A percentile compares a stretch with the other conserved stretches of the same genome.
These are phyloP conservation scores for Saturnispora galanensis DNA, from an alignment of 805 yeast species.

Conservation along the genomic window DNA sequence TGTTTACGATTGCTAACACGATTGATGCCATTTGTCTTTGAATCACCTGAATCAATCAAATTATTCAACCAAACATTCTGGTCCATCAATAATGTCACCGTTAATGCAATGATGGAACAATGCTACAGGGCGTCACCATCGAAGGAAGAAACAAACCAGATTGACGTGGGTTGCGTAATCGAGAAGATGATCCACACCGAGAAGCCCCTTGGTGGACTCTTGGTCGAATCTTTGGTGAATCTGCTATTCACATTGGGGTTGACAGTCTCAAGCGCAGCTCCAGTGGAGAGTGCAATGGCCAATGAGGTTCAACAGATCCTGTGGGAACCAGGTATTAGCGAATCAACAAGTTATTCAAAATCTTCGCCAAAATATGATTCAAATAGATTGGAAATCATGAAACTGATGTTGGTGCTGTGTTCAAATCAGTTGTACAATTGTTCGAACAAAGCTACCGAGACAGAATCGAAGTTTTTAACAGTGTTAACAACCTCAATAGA, in stretches of 20 bases:
- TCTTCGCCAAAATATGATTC: conserved; percentile 41
- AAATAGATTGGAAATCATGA: conserved; percentile 58
- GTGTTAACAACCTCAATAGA: conserved; percentile 42
- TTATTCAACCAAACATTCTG: conserved; percentile 31
- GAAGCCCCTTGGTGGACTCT: conserved; percentile 29
- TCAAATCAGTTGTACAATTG: conserved; percentile 51
- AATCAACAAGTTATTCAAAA: conserved; percentile 18
- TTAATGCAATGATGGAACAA: not conserved
- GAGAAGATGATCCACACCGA: not conserved
- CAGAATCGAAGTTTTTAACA: conserved; percentile 56
- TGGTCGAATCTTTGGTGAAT: conserved; percentile 31
- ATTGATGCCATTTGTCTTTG: conserved; percentile 59
- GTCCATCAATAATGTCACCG: conserved; percentile 17
- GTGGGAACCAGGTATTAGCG: conserved; percentile 82
- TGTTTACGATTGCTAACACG: conserved; percentile 57
- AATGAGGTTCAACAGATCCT: conserved; percentile 32
- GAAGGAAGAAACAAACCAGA: no score
- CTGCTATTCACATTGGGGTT: conserved; percentile 51
- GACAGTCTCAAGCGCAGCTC: conserved; percentile 30
- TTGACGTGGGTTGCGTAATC: no score
- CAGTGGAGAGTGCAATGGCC: conserved; percentile 6
- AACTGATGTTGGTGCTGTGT: conserved; percentile 48
- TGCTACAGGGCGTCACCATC: not conserved
- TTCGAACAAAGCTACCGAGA: conserved; percentile 31
- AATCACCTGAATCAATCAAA: conserved; percentile 31